Evolutionary conservation across 78 protist genomes (phyloP).

Genomic region (Trichosphaerium sp.): DNA sequence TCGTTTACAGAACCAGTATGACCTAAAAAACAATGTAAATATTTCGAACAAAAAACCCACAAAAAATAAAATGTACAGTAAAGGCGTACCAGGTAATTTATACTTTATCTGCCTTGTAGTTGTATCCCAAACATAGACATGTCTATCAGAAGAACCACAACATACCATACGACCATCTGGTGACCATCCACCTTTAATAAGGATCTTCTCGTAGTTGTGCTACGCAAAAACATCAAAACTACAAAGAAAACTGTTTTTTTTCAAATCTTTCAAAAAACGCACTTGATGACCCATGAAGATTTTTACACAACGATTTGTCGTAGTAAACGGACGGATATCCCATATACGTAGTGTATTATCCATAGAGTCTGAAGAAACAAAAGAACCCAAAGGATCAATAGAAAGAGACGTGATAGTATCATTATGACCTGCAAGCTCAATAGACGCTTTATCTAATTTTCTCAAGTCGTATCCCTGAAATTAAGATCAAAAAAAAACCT

Average conservation of each 20-base stretch:
- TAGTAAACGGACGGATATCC: conserved; percentile 55
- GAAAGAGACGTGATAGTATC: conserved; percentile 62
- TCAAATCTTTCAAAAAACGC: not conserved
- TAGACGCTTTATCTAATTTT: conserved; percentile 6
- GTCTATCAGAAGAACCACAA: conserved; percentile 60
- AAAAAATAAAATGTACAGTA: not conserved
- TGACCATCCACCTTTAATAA: conserved; percentile 60
- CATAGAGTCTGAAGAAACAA: conserved; percentile 64
- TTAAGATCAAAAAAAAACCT: not conserved
- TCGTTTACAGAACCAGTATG: conserved; percentile 68
- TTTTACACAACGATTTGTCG: conserved; percentile 28
- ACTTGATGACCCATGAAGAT: conserved; percentile 28
- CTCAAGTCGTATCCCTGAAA: conserved; percentile 56
- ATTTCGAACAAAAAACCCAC: not conserved
- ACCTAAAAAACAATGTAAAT: no score
- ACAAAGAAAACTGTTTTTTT: not conserved
- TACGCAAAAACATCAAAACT: not conserved
- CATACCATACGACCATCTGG: conserved; percentile 49
- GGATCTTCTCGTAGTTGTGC: conserved; percentile 63
- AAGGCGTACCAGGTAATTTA: conserved; percentile 78
- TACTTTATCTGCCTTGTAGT: conserved; percentile 24
- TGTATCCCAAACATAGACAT: conserved; percentile 66
- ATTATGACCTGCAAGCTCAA: conserved; percentile 41
- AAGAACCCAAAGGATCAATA: conserved; percentile 52
- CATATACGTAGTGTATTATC: conserved; percentile 52